Evolutionary conservation across 208 protist species (phyloP), one percentile per base, ranked within the genome.

Genomic region (Angomonas deanei): DNA sequence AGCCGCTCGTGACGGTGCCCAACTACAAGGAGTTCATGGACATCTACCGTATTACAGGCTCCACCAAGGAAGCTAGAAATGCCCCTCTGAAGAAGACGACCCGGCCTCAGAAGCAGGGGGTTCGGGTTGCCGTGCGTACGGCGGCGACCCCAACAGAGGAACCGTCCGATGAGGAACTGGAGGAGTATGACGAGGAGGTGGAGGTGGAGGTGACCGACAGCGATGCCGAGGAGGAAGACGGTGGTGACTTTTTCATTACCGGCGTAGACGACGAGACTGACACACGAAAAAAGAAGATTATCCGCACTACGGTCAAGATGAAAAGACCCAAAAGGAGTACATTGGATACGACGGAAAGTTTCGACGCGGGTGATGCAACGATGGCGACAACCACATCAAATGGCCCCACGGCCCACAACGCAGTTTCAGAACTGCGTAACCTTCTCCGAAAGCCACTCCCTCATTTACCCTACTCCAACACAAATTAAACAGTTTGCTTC

Each of bases 11-110:
- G 17, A 92, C 88, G n/a, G 68, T 95, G 42, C 88, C 88, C 1
- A 73, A 80, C 3, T 82, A 92, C 64, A 74, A 70, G 24, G 88
- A 95, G 70, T 95, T 92, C 64, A 95, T 95, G 88, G 82, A 95
- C 39, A 82, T 95, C 42, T 91, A 91, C 58, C 80, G 79, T 55
- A 67, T 91, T 34, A 49, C 64, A 4, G 71, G 71, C 34, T 17
- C 50, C 3, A 77, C 57, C 11, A 47, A 28, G 24, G 19, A 15
- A 15, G 47, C 11, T 6, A 53, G 11, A 5, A 53, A 53, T 5
- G 21, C 21, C 8, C 47, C 47, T 11, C 11, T 24, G 47, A 53
- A 28, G 47, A 26, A 11, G n/a, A 17, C 21, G 8, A 8, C 15
- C 15, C 36, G 36, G n/a, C n/a, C n/a, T n/a, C n/a, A n/a, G n/a